Percentiles rank a stretch among this genome's conserved stretches.
Conservation (phyloP, 139 green algal genomes). For the Haematococcus sp. region DNA sequence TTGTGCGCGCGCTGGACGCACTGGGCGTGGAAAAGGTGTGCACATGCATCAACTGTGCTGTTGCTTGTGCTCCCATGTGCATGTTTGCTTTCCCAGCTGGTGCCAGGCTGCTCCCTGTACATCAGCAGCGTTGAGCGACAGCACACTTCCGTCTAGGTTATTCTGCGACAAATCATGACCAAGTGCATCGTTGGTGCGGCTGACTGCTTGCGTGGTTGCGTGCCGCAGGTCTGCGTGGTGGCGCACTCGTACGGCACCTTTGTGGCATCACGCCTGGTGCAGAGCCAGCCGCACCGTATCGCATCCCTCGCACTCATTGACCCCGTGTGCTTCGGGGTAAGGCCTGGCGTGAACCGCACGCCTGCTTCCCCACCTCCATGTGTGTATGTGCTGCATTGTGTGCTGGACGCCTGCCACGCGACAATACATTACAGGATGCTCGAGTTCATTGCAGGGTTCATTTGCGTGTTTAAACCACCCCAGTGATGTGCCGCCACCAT, state of each 20-base stretch:
- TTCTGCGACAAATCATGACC: too few relatives aligned
- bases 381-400: too few relatives aligned
- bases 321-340: slow-evolving; percentile 39
- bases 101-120: background rate
- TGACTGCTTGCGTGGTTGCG: background rate
- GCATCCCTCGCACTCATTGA: slow-evolving; percentile 44
- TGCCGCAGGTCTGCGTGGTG: slow-evolving; percentile 26
- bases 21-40: slow-evolving; percentile 3
- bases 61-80: background rate
- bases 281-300: slow-evolving; percentile 11
- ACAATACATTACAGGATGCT: too few relatives aligned
- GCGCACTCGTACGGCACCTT: slow-evolving; percentile 57
- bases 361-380: too few relatives aligned
- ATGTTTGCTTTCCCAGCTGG: background rate
- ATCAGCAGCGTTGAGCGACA: too few relatives aligned
- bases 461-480: too few relatives aligned
- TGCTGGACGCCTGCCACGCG: too few relatives aligned
- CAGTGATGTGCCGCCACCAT: too few relatives aligned
- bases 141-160: too few relatives aligned
- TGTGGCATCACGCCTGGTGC: slow-evolving; percentile 38
- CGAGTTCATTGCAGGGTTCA: too few relatives aligned
- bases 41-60: background rate
- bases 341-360: too few relatives aligned
- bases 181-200: too few relatives aligned
- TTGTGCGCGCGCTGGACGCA: background rate